Base-by-base conservation (phyloP, 257 asterid genomes). In the Verbena officinalis region DNA sequence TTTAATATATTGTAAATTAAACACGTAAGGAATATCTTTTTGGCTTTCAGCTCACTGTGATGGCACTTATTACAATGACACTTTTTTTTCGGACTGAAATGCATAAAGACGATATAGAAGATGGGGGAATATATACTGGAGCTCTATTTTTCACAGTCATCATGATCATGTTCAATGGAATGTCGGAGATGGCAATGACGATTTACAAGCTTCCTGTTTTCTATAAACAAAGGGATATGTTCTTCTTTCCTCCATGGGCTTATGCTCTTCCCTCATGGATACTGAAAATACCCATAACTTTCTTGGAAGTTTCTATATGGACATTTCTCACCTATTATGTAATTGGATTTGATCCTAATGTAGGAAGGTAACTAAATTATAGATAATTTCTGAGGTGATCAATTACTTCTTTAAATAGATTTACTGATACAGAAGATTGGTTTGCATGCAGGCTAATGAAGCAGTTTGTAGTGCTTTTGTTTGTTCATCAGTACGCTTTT, bases 191-290 rank as follows among this genome's bases (percentile, higher is more conserved):
- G 70, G 59, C 89, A 44, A 56, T 86, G 83, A 87, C 92, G 19
- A 78, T 86, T 23, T 64, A 20, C 63, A 86, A 80, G 84, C 93
- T 89, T 71, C 95, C 96, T 0, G 89, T 86, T 44, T 89, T 86
- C 78, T 89, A 81, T 76, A 89, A 89, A 75, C 96, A 89, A 62
- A 69, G 94, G 69, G 84, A 89, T 54, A 80, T 83, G 70, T 82
- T 33, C 43, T 84, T 89, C 39, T 89, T 65, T 67, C 97, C 97
- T 1, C 65, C 97, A 2, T 89, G 97, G 95, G 74, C 87, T 19
- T 87, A 80, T 73, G 87, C 80, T 22, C 36, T 89, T 51, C 95
- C 97, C 5, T 31, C 80, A 5, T 86, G 93, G 93, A 30, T 87
- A 67, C 76, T 85, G 68, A 84, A 81, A 69, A 72, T 87, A 48